Base-by-base conservation (phyloP, 31 red algal species). In the Pterothamnion heteromorphum region DNA sequence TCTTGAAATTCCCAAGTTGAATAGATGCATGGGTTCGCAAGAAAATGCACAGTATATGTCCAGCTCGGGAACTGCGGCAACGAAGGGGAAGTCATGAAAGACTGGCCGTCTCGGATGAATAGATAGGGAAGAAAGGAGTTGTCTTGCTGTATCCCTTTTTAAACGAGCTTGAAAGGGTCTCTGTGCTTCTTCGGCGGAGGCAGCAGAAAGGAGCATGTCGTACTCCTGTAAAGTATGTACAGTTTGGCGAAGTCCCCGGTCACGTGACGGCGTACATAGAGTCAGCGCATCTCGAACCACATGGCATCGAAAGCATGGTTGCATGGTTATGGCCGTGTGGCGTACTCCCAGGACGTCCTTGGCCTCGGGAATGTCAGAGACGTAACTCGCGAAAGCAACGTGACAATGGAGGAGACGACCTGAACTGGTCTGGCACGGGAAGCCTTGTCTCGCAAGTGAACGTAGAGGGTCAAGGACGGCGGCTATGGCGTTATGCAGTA, bases 11-110 rank as follows among this genome's bases (percentile, higher is more conserved):
- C 64, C 64, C 1, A 91, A 36, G 20, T 91, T 58, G 21, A 80
- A 91, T 31, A 80, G 39, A n/a, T 89, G 86, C 14, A 89, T 41
- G 44, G 86, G 44, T 89, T 89, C 44, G 86, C 51, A 89, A 44
- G 2, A 0, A 44, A 89, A 9, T 41, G 71, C 33, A 3, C 4
- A 23, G 51, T 0, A 57, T 20, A 36, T 30, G 37, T 34, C 4
- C 36, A 64, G 51, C 9, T 18, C 9, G 9, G 51, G 51, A n/a
- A n/a, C 9, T 64, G n/a, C n/a, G 51, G 22, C 32, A 14, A 89
- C 43, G 86, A 74, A 44, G 30, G 44, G 57, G 26, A 80, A 39
- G n/a, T n/a, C n/a, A n/a, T n/a, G n/a, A n/a, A n/a, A n/a, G n/a
- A n/a, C n/a, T n/a, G n/a, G n/a, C n/a, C n/a, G n/a, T n/a, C n/a